Evolutionary conservation across 2,329 filamentous ascomycete genomes (phyloP), one percentile per base, ranked within the genome.

Genomic region (Elsinoe fawcettii): DNA sequence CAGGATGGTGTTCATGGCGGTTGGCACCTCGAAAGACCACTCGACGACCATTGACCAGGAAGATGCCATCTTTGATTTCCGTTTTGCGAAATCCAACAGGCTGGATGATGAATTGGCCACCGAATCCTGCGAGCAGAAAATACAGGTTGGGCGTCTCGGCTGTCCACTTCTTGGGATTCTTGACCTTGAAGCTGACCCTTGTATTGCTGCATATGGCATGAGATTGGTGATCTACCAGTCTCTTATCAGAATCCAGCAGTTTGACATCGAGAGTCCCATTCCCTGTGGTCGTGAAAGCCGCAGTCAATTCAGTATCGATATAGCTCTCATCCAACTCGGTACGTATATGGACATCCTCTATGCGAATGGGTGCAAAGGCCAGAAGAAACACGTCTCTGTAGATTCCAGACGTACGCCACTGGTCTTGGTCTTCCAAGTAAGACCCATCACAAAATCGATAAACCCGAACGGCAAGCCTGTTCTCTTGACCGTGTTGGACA

Each of bases 361-460:
- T 79, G 39, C 77, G 72, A 20, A 68, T 67, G 5, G 73, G 65
- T 20, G 70, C 79, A 58, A 86, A 81, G 0, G 77, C 76, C 8
- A 86, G 67, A 4, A 88, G 71, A 53, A 80, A 76, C 0, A 87
- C 84, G 64, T 87, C 84, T 18, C 85, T 76, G 64, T 86, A 88
- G 37, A 87, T 87, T 4, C 80, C 65, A 5, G 60, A 63, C 11
- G 66, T 57, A 57, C 65, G 62, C 65, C 65, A 67, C 47, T 66
- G 64, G 56, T 62, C 67, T 63, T 77, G 82, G 56, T 87, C 83
- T 66, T 88, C 85, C 32, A 87, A 83, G 62, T 87, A 87, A 0
- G 80, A 80, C 1, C 81, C 85, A 62, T 87, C 84, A 32, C 78
- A 86, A 74, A 81, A 86, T 65, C 87, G 83, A 61, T 88, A 88